A percentile compares a stretch with the other conserved stretches of the same genome.
phyloP scores from a whole-genome alignment of 805 yeast species.

The Ogataea henricii region DNA sequence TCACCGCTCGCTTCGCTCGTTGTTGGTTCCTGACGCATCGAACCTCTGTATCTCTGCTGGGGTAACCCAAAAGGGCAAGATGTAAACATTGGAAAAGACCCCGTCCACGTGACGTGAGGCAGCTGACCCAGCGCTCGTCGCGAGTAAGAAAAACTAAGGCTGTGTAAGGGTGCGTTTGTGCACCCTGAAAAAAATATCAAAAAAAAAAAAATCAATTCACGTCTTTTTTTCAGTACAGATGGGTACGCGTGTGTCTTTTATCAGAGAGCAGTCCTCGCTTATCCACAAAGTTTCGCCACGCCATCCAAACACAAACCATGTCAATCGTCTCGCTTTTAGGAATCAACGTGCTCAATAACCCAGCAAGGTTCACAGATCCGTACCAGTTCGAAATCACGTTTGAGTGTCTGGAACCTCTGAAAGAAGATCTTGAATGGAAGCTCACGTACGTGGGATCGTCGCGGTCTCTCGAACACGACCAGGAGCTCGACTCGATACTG shows the following conservation, averaged over 20 bases:
- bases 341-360: slow-evolving; percentile 89
- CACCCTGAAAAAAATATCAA: too few relatives aligned
- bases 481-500: slow-evolving; percentile 91
- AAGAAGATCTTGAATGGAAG: slow-evolving; percentile 95
- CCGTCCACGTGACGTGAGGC: neutral
- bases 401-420: slow-evolving; percentile 91
- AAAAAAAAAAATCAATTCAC: neutral
- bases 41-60: neutral
- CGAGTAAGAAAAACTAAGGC: too few relatives aligned
- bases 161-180: too few relatives aligned
- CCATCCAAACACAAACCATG: slow-evolving; percentile 45
- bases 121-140: too few relatives aligned
- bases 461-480: slow-evolving; percentile 92
- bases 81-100: neutral
- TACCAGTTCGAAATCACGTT: slow-evolving; percentile 97
- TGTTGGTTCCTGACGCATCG: slow-evolving; percentile 7
- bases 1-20: neutral
- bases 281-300: too few relatives aligned
- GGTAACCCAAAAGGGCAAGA: slow-evolving; percentile 1
- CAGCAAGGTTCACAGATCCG: slow-evolving; percentile 90
- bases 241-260: neutral
- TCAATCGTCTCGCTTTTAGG: slow-evolving; percentile 92
- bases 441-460: slow-evolving; percentile 96
- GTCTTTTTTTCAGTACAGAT: neutral
- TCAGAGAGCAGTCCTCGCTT: too few relatives aligned